A percentile compares a stretch with the other conserved stretches of the same genome.
Evolutionary conservation across 352 stramenopile species (phyloP).

Genomic region (Globisporangium iwayamae): DNA sequence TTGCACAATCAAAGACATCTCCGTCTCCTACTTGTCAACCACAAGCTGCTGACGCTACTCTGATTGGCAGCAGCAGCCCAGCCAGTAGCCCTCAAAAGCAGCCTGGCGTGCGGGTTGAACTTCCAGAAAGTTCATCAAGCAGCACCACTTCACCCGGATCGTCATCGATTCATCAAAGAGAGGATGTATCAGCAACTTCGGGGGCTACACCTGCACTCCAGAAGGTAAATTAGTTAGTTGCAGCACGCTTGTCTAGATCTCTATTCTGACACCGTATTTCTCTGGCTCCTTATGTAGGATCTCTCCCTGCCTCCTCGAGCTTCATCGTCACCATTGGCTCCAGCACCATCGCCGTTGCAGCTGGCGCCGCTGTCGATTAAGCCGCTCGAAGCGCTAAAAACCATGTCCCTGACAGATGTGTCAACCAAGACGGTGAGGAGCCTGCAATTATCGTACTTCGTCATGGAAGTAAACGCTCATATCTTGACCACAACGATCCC

Average conservation of each 20-base stretch:
- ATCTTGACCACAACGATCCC: not conserved
- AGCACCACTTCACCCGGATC: not conserved
- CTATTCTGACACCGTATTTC: not conserved
- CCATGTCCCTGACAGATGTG: constrained; percentile 2
- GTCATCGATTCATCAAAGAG: not conserved
- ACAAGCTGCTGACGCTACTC: not conserved
- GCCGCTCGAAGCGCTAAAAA: constrained; percentile 21
- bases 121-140: not conserved
- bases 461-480: not conserved
- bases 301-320: not conserved
- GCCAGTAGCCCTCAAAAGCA: not conserved
- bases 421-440: constrained; percentile 13
- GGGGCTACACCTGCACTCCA: not conserved
- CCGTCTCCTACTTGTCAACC: not conserved
- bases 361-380: constrained; percentile 23
- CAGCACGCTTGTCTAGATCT: not conserved
- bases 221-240: not conserved
- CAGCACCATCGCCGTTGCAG: constrained; percentile 11
- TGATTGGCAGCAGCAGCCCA: not conserved
- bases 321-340: not conserved
- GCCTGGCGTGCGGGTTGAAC: not conserved
- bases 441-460: not conserved
- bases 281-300: not conserved
- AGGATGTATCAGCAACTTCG: not conserved
- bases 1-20: not conserved